A percentile compares a stretch with the other conserved stretches of the same genome.
These are phyloP conservation scores for Blastocystis sp. DNA, from an alignment of 352 stramenopile genomes.

Conservation along the genomic window DNA sequence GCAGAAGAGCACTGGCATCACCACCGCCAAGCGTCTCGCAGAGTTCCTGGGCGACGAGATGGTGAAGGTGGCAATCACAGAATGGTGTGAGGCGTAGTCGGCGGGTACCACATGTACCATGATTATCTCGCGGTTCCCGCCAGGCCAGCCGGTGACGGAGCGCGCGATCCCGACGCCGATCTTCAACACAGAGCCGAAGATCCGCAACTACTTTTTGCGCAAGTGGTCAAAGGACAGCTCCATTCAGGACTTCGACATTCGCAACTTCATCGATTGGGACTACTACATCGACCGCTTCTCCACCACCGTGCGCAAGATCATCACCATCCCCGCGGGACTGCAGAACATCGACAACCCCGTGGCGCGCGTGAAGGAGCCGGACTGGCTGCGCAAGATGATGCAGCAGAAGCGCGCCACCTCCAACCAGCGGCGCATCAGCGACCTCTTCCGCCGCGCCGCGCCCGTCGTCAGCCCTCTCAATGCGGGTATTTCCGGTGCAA, in stretches of 20 bases:
- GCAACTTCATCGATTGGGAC: constrained; percentile 94
- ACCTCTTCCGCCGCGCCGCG: constrained; percentile 78
- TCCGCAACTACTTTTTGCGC: constrained; percentile 92
- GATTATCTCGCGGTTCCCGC: constrained; percentile 87
- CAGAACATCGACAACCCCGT: constrained; percentile 89
- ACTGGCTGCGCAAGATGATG: constrained; percentile 90
- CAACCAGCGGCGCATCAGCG: constrained; percentile 84
- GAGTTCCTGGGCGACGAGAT: constrained; percentile 96
- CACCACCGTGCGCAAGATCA: constrained; percentile 96
- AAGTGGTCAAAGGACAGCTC: constrained; percentile 84
- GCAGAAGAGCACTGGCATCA: constrained; percentile 95
- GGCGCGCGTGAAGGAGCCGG: constrained; percentile 87
- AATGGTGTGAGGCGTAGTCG: constrained; percentile 39
- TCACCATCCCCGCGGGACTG: constrained; percentile 94
- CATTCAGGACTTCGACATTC: constrained; percentile 84
- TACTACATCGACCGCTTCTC: constrained; percentile 89
- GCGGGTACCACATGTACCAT: constrained; percentile 96
- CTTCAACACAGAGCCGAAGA: constrained; percentile 88
- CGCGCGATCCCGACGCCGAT: constrained; percentile 94
- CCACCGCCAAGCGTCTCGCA: constrained; percentile 89
- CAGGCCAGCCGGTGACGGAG: constrained; percentile 91
- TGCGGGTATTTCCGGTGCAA: background rate
- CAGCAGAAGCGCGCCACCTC: constrained; percentile 82
- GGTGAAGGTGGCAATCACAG: constrained; percentile 82
- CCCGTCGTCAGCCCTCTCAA: background rate